Evolutionary conservation across 2,329 filamentous ascomycete species (phyloP), one percentile per base, ranked within the genome.

Genomic region (Diplocarpon mali): DNA sequence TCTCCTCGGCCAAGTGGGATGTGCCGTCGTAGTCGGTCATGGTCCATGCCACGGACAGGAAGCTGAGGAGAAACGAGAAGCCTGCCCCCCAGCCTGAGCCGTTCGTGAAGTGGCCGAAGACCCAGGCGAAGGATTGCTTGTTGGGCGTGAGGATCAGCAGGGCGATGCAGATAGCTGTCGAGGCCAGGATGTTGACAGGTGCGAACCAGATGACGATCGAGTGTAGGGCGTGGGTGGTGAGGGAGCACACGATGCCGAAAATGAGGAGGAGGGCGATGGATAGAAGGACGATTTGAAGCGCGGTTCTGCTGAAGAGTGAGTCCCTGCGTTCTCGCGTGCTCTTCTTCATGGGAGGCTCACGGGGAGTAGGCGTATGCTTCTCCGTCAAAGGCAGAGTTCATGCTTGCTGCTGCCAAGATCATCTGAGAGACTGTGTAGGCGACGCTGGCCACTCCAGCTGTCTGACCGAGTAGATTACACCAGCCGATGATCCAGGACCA

Each of bases 1-100:
- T 80, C 62, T 82, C 77, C 65, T 81, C 78, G 2, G 76, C 78
- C 71, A 82, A 80, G 55, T 81, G 78, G 5, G 77, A 80, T 10
- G 78, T 82, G 37, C 73, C 76, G 53, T 81, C 77, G 57, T 80
- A 81, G 57, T 80, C 77, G 5, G 77, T 82, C 76, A 82, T 80
- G n/a, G 75, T 78, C 72, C 72, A 75, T 16, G 72, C 70, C 12
- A 75, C 72, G 13, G 71, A 73, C 5, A 75, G 60, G 52, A 75
- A 75, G 20, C 67, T 68, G 6, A 81, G 64, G 9, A 81, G 65
- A 53, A 80, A 81, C 0, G 77, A 80, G 51, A 80, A 80, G 2
- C 68, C 65, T 16, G 69, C 76, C 10, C 71, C 71, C 76, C 76
- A 81, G 20, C 77, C 76, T 9, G 77, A 80, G 39, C 74, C 73